Evolutionary conservation across 805 yeast species (phyloP).

Genomic region (Wickerhamiella azymoides): DNA sequence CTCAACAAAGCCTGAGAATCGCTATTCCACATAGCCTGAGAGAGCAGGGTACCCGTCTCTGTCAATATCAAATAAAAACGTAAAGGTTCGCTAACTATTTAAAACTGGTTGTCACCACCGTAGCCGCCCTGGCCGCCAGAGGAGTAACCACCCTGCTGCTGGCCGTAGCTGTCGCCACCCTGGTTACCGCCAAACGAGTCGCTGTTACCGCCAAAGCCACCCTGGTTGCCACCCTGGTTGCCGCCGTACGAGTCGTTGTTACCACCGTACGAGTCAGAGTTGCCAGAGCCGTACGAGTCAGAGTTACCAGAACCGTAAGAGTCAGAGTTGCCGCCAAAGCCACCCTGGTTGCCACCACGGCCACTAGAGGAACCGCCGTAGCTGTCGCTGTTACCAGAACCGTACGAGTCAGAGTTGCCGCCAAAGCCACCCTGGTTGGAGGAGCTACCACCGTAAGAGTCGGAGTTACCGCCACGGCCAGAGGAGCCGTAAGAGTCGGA

Average conservation of each 20-base stretch:
- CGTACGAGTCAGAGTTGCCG: slow-evolving; percentile 1
- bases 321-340: not conserved
- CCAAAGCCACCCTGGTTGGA: slow-evolving; percentile 2
- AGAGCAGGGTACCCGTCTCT: too few species aligned
- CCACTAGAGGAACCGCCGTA: not conserved
- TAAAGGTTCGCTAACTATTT: not conserved
- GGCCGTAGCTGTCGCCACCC: not conserved
- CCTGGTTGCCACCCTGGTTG: not conserved
- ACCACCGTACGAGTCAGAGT: slow-evolving; percentile 1
- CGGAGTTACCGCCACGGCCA: slow-evolving; percentile 1
- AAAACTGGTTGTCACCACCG: slow-evolving; percentile 3
- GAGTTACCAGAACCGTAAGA: not conserved
- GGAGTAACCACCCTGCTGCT: not conserved
- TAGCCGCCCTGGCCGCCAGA: not conserved
- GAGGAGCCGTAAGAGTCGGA: slow-evolving; percentile 5
- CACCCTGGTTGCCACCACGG: too few species aligned
- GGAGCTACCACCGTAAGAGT: not conserved
- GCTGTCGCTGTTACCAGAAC: not conserved
- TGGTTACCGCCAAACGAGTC: not conserved
- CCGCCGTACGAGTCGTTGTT: not conserved
- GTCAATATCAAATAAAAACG: too few species aligned
- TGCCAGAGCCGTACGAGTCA: slow-evolving; percentile 1
- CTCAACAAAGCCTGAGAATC: too few species aligned
- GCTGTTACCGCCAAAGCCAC: not conserved
- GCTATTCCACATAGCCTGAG: too few species aligned